Base-by-base conservation (phyloP, 441 rosid genomes). In the Heliophila coronopifolia region DNA sequence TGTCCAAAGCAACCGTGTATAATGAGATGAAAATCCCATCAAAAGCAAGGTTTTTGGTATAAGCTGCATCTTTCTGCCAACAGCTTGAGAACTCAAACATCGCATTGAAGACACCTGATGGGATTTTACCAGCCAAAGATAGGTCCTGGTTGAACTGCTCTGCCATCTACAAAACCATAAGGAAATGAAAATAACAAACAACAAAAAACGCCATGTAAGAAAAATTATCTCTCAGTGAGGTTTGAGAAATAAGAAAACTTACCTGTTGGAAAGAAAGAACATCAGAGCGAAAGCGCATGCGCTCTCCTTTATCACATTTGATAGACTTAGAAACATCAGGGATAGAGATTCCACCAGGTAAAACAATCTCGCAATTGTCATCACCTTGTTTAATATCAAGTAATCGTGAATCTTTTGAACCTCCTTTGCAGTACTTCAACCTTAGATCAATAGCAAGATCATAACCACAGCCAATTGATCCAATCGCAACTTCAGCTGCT, bases 51-150 rank as follows among this genome's bases (percentile, higher is more conserved):
- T 79, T 74, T 68, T 92, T 92, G 9, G 92, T 83, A 65, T 65
- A 79, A 38, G 87, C 89, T 15, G 94, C 95, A 68, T 92, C 98
- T 61, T 83, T 92, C 70, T 85, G 87, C 98, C 97, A 92, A 65
- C 80, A 74, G 54, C 89, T 73, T 3, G 94, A 77, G 67, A 81
- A 92, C 25, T 83, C 94, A 49, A 83, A 92, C 98, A 85, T 83
- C 4, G 84, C 48, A 66, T 92, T 88, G 72, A 92, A 92, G 34
- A 78, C 78, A 43, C 98, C 98, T 0, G 97, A 85, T 1, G 98
- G 98, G 58, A 92, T 85, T 79, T 88, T 88, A 41, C 98, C 98
- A 23, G 84, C 78, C 63, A 85, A 52, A 60, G 92, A 81, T 59
- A 85, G 62, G 50, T 85, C 98, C 56, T 85, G 96, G 69, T 92